Evolutionary conservation across 176 grass and related monocot genomes (phyloP), one percentile per base, ranked within the genome.

Genomic region (Eremochloa ophiuroides): DNA sequence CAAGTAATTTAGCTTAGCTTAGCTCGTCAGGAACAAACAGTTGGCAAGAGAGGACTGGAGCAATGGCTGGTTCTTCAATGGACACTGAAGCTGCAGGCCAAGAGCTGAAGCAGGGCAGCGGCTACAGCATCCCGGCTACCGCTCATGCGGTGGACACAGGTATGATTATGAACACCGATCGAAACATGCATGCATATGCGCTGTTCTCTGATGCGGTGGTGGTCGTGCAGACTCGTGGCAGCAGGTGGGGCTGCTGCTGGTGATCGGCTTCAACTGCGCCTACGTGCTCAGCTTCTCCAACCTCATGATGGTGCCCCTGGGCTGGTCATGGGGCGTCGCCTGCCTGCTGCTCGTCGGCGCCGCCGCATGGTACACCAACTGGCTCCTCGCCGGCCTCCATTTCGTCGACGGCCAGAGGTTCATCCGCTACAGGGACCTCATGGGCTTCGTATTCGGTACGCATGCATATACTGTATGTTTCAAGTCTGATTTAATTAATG

Each of bases 221-320:
- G n/a, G n/a, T n/a, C 51, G 2, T 3, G 9, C 69, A 89, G 87
- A 89, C 83, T 90, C 94, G 33, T 97, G 94, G 91, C 82, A 94
- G 50, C 94, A 97, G 80, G 91, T 91, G 0, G 94, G 91, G 50
- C 20, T 97, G 55, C 63, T 97, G 78, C 85, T 97, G 33, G 91
- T 91, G 73, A 87, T 83, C 11, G 82, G 83, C 1, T 97, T 97
- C 91, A 97, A 97, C 89, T 97, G 94, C n/a, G 94, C 91, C 48
- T 97, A 97, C 71, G 94, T 97, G 53, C 77, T 94, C n/a, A 94
- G 95, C 83, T 94, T 94, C 89, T 97, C 95, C 62, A 94, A 88
- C 78, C 83, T 94, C 30, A 92, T 97, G 74, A 83, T 94, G 83
- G 95, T 74, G 35, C 94, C 91, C 33, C 61, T 97, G 44, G 91